Conservation (phyloP, 2,329 filamentous ascomycete genomes). For the Curvularia hawaiiensis region DNA sequence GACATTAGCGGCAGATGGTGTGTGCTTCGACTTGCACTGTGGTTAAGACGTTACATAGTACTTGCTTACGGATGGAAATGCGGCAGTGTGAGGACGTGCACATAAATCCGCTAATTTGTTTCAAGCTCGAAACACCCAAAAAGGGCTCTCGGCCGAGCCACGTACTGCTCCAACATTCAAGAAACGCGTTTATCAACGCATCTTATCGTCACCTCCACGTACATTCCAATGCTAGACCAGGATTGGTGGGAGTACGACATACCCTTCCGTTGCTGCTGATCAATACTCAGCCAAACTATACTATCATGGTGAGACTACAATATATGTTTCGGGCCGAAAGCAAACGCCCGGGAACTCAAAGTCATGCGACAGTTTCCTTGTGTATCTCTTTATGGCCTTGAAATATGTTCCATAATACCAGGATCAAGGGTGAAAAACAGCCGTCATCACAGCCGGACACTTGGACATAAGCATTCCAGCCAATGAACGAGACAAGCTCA, state of each 20-base stretch:
- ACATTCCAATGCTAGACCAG: neutral
- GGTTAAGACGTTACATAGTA: neutral
- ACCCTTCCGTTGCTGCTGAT: neutral
- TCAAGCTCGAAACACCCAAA: neutral
- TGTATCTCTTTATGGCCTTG: neutral
- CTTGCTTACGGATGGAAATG: neutral
- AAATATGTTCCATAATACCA: neutral
- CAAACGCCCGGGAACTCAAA: too few relatives aligned
- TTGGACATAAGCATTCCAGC: neutral
- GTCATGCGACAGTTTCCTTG: neutral
- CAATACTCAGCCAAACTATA: neutral
- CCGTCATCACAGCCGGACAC: neutral
- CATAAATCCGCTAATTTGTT: neutral
- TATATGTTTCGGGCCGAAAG: constrained; percentile 1
- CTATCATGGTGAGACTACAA: neutral
- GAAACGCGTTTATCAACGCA: neutral
- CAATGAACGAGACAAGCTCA: neutral
- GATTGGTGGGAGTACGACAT: neutral
- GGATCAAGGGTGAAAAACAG: neutral
- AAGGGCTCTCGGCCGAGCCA: neutral
- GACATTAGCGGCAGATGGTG: neutral
- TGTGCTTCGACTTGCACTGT: neutral
- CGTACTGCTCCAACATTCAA: neutral
- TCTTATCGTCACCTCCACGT: neutral
- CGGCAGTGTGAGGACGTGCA: neutral